These are phyloP conservation scores for Cymodocea nodosa DNA, from an alignment of 116 monocot genomes.

Conservation along the genomic window DNA sequence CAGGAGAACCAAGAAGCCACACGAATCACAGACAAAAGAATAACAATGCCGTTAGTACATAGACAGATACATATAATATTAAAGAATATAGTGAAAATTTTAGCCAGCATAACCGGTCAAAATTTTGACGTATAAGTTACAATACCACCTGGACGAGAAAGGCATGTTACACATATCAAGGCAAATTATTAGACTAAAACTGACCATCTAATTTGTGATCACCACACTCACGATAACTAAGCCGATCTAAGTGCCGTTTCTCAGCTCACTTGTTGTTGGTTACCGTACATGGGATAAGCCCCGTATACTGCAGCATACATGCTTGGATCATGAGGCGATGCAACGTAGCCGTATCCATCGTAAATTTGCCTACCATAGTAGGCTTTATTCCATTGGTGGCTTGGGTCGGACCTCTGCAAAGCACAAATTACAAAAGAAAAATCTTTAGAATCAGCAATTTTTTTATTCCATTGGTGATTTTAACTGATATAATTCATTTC, in stretches of 20 bases:
- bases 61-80: constrained; percentile 1
- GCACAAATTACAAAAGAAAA: background rate
- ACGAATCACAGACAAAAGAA: no score
- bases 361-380: constrained; percentile 46
- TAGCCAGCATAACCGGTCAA: constrained; percentile 1
- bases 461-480: background rate
- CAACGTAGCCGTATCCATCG: constrained; percentile 42
- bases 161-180: background rate
- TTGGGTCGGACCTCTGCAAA: constrained; percentile 36
- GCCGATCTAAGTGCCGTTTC: background rate
- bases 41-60: no score
- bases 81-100: background rate
- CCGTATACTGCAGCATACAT: constrained; percentile 63
- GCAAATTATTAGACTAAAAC: background rate
- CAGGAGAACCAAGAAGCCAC: no score
- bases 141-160: background rate
- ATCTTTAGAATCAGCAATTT: background rate
- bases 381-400: constrained; percentile 41
- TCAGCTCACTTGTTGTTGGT: constrained; percentile 73
- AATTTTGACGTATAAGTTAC: constrained; percentile 3
- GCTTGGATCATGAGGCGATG: constrained; percentile 43
- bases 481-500: background rate
- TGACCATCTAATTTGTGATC: background rate
- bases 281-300: constrained; percentile 50
- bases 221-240: background rate